Base-by-base conservation (phyloP, 306 rosid species). In the Luffa aegyptiaca region DNA sequence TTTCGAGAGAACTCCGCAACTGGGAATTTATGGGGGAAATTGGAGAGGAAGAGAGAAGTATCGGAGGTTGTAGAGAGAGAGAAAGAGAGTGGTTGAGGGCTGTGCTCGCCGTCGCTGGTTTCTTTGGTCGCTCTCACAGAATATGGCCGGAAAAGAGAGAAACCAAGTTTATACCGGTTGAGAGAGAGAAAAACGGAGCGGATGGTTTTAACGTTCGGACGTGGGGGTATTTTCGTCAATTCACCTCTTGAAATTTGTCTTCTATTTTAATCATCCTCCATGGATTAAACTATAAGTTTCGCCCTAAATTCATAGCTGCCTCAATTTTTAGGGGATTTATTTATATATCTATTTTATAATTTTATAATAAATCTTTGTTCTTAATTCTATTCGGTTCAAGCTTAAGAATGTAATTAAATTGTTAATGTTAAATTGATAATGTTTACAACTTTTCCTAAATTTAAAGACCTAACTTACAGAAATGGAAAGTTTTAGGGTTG, bases 121-220 rank as follows among this genome's bases (percentile, higher is more conserved):
- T 76, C 68, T 65, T 75, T 49, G 65, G 62, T 46, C 33, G 61
- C 52, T 44, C 71, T 56, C 84, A 31, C 61, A 73, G 44, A 73
- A 73, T 31, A 31, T 73, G 90, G 86, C 92, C 93, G 90, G 91
- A 85, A 86, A 3, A 36, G 0, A 16, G 84, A 81, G 75, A 73
- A 12, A 20, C 48, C 12, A 86, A 80, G 84, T 75, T 85, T 92
- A 84, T 89, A 85, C 83, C 82, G 5, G 53, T 88, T 79, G 77
- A 80, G 77, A 17, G 20, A 45, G 12, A 21, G 9, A 10, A 42
- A 82, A 83, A 79, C 80, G 46, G 77, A 58, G 62, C 39, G n/a
- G 56, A 70, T 44, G 48, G 90, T 90, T 86, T 92, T 88, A 90
- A 90, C 97, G 93, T 90, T 91, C 96, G 90, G 89, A 46, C 56